phyloP scores from a whole-genome alignment of 2,329 filamentous ascomycete species.

The Colletotrichum tabaci region DNA sequence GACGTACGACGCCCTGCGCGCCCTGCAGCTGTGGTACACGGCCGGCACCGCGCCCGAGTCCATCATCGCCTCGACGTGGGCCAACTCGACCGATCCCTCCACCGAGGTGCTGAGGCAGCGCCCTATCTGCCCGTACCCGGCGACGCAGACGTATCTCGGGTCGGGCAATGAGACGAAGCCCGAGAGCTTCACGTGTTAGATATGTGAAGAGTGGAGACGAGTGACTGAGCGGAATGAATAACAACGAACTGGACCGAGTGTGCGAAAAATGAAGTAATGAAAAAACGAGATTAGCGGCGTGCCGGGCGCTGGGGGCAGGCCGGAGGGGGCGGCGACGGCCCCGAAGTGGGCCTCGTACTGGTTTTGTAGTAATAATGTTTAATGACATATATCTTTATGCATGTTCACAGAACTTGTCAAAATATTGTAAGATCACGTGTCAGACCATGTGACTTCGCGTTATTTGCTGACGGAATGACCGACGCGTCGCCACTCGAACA shows the following conservation, averaged over 20 bases:
- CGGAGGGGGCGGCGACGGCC: not conserved
- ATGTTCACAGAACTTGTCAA: not conserved
- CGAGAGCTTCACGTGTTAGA: constrained; percentile 25
- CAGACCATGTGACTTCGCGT: constrained; percentile 28
- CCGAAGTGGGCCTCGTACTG: not conserved
- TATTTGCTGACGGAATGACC: constrained; percentile 24
- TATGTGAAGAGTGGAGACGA: not conserved
- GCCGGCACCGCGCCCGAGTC: constrained; percentile 49
- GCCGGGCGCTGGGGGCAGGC: too few relatives aligned
- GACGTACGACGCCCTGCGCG: constrained; percentile 55
- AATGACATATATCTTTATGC: not conserved
- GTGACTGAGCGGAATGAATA: not conserved
- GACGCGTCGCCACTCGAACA: not conserved
- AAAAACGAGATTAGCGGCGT: not conserved
- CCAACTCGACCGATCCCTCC: constrained; percentile 44
- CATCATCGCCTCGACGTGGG: constrained; percentile 55
- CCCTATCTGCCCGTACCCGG: constrained; percentile 60
- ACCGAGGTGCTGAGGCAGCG: constrained; percentile 60
- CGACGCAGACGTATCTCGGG: constrained; percentile 15
- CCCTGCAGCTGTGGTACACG: constrained; percentile 57
- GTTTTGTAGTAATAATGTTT: constrained; percentile 24
- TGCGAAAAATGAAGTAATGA: not conserved
- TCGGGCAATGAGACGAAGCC: constrained; percentile 18
- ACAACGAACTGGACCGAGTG: not conserved
- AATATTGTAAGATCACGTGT: not conserved